Conservation (phyloP, 2,329 filamentous ascomycete genomes). For the Botrytis sinoallii region DNA sequence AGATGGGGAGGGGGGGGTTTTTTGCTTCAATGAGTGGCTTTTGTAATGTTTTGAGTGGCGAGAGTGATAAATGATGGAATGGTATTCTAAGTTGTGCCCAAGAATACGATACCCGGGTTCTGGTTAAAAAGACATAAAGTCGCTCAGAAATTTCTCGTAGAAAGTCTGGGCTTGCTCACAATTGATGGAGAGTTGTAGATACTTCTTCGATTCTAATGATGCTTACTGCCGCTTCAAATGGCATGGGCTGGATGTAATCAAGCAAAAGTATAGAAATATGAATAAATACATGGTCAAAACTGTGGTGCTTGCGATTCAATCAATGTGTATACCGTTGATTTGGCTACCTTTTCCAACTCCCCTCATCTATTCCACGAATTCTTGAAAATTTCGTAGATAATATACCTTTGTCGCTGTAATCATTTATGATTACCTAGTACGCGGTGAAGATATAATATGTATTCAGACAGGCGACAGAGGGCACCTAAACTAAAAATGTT, state of each 20-base stretch:
- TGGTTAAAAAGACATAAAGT: background rate
- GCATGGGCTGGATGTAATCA: background rate
- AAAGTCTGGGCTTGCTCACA: background rate
- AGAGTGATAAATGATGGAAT: background rate
- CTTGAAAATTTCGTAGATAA: background rate
- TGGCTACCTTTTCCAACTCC: too few species aligned
- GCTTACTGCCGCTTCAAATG: background rate
- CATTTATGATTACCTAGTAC: background rate
- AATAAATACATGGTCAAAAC: background rate
- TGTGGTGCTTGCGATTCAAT: background rate
- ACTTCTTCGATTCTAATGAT: background rate
- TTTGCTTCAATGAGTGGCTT: background rate
- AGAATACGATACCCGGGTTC: background rate
- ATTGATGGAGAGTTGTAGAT: background rate
- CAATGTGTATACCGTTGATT: background rate
- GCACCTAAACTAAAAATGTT: background rate
- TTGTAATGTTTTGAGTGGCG: background rate
- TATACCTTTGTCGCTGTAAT: background rate
- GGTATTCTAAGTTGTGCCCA: background rate
- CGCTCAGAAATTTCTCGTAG: background rate
- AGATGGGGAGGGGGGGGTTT: too few species aligned
- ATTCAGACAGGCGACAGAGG: background rate
- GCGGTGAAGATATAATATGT: background rate
- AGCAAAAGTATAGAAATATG: background rate
- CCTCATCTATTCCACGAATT: background rate